These are phyloP conservation scores for Phialophora expanda DNA, from an alignment of 2,329 filamentous ascomycete species.

Conservation along the genomic window DNA sequence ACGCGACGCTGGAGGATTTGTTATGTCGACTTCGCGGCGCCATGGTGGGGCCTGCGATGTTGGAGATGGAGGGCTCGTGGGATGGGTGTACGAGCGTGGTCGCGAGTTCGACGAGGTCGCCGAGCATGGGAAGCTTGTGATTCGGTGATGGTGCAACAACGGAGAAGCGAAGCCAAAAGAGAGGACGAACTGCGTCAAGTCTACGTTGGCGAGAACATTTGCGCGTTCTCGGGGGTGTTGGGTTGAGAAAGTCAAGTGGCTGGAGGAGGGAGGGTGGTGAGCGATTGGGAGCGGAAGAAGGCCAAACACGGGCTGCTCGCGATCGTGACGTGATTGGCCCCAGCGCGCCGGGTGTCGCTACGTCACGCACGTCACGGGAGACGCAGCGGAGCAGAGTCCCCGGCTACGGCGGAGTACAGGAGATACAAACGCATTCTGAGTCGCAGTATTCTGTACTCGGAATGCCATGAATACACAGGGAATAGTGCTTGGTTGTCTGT, in stretches of 20 bases:
- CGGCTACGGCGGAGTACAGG: neutral
- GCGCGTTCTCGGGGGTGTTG: neutral
- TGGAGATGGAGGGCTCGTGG: slow-evolving; percentile 25
- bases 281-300: neutral
- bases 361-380: slow-evolving; percentile 20
- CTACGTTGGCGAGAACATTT: neutral
- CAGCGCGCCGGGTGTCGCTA: neutral
- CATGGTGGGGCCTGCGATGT: slow-evolving; percentile 23
- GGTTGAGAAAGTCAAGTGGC: slow-evolving; percentile 22
- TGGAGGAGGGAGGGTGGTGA: slow-evolving; percentile 8
- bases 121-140: slow-evolving; percentile 29
- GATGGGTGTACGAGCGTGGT: slow-evolving; percentile 30
- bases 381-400: neutral
- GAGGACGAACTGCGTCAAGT: neutral
- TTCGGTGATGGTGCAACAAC: neutral
- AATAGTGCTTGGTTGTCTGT: too few species aligned
- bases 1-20: slow-evolving; percentile 31
- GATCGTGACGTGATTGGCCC: slow-evolving; percentile 36
- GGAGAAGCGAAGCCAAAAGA: neutral
- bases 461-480: too few species aligned
- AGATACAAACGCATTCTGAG: neutral
- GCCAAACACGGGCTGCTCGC: slow-evolving; percentile 16
- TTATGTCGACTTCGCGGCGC: slow-evolving; percentile 28
- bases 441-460: too few species aligned
- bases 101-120: slow-evolving; percentile 35